phyloP scores from a whole-genome alignment of 2,329 filamentous ascomycete genomes.

The Coleophoma crateriformis region DNA sequence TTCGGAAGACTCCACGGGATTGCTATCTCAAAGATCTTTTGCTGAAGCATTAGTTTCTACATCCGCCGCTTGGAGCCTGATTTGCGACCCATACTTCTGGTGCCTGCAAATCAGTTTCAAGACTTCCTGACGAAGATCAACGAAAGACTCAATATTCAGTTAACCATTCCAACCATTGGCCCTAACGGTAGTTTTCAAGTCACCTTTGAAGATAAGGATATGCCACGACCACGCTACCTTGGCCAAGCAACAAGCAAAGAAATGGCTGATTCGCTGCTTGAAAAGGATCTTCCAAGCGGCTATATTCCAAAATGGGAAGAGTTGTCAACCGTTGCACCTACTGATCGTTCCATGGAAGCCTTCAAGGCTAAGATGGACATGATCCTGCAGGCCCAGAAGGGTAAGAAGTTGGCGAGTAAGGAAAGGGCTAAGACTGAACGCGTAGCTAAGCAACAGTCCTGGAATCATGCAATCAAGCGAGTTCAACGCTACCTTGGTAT shows the following conservation, averaged over 20 bases:
- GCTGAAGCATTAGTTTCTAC: slow-evolving; percentile 52
- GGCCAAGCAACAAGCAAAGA: slow-evolving; percentile 46
- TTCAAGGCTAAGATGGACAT: slow-evolving; percentile 51
- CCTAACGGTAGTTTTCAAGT: slow-evolving; percentile 52
- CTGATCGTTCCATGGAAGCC: slow-evolving; percentile 31
- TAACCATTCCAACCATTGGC: slow-evolving; percentile 52
- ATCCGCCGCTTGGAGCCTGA: slow-evolving; percentile 46
- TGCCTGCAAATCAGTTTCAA: slow-evolving; percentile 61
- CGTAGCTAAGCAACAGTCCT: slow-evolving; percentile 42
- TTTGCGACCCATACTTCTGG: slow-evolving; percentile 56
- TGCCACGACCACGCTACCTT: slow-evolving; percentile 63
- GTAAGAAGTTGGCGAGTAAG: slow-evolving; percentile 35
- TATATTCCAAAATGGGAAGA: slow-evolving; percentile 21
- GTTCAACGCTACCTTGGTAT: slow-evolving; percentile 69
- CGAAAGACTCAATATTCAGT: slow-evolving; percentile 40
- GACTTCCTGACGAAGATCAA: slow-evolving; percentile 63
- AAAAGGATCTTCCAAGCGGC: slow-evolving; percentile 24
- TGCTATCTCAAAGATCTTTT: not conserved
- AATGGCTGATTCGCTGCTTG: slow-evolving; percentile 13
- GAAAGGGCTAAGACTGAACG: slow-evolving; percentile 44
- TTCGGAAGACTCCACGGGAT: not conserved
- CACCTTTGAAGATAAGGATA: slow-evolving; percentile 53
- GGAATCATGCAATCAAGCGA: slow-evolving; percentile 53
- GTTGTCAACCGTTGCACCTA: slow-evolving; percentile 21
- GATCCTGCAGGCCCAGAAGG: slow-evolving; percentile 42